Conservation (phyloP, 2,329 filamentous ascomycete species). For the Trichocomaceae sp. region DNA sequence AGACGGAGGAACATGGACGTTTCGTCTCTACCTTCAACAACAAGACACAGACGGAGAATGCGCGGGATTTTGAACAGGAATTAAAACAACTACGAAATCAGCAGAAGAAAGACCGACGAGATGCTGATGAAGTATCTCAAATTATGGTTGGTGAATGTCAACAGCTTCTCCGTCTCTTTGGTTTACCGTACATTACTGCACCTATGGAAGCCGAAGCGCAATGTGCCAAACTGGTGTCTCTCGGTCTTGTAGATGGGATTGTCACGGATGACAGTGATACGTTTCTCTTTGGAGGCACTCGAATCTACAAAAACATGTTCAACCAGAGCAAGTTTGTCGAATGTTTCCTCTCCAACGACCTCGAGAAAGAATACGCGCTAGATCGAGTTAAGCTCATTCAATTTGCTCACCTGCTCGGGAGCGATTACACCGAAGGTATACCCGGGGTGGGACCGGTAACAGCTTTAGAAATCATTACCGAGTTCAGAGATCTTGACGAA, state of each 20-base stretch:
- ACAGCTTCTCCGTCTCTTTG: slow-evolving; percentile 80
- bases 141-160: slow-evolving; percentile 96
- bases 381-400: slow-evolving; percentile 81
- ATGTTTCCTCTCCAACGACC: slow-evolving; percentile 77
- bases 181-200: slow-evolving; percentile 90
- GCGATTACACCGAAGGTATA: slow-evolving; percentile 90
- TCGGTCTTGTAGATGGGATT: slow-evolving; percentile 91
- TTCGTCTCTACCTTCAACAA: slow-evolving; percentile 85
- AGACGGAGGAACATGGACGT: slow-evolving; percentile 87
- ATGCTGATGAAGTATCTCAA: slow-evolving; percentile 93
- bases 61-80: slow-evolving; percentile 77
- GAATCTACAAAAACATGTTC: slow-evolving; percentile 99
- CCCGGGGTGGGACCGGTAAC: slow-evolving; percentile 89
- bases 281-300: slow-evolving; percentile 91
- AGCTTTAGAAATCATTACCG: slow-evolving; percentile 85
- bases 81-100: slow-evolving; percentile 81
- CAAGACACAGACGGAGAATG: slow-evolving; percentile 62
- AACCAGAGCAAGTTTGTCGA: slow-evolving; percentile 97
- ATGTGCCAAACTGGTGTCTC: slow-evolving; percentile 78
- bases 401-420: slow-evolving; percentile 83
- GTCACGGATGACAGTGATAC: slow-evolving; percentile 96
- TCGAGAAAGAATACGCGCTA: slow-evolving; percentile 84
- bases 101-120: slow-evolving; percentile 90
- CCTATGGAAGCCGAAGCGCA: slow-evolving; percentile 99
- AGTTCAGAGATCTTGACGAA: slow-evolving; percentile 66